phyloP scores from a whole-genome alignment of 306 rosid genomes.

The Alnus glutinosa region DNA sequence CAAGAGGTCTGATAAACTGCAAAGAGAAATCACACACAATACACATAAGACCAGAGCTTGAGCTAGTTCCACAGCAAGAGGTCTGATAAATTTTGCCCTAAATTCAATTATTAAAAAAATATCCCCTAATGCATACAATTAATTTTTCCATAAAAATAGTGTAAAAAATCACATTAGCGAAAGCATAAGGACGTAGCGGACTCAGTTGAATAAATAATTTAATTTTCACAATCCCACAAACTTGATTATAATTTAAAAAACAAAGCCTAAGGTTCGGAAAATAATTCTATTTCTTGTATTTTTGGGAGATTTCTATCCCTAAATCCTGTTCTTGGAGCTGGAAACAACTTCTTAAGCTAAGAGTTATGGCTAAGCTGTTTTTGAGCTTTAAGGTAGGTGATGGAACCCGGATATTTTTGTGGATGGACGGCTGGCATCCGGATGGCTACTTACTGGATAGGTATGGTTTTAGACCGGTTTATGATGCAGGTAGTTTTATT shows the following conservation, averaged over 20 bases:
- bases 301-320: no score
- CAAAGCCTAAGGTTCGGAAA: background rate
- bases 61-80: background rate
- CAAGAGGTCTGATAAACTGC: background rate
- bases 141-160: background rate
- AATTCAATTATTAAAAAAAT: background rate
- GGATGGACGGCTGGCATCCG: no score
- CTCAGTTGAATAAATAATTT: background rate
- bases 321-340: no score
- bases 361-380: no score
- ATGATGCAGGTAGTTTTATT: no score
- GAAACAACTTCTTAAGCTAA: no score
- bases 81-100: background rate
- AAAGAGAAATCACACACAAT: background rate
- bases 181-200: background rate
- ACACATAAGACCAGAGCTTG: background rate
- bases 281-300: background rate
- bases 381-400: no score
- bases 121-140: no score
- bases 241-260: background rate
- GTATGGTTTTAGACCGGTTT: no score
- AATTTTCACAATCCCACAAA: background rate
- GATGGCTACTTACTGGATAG: no score
- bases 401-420: no score
- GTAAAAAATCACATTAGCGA: background rate